Base-by-base conservation (phyloP, 495 filamentous ascomycete genomes). In the Terfezia boudieri region DNA sequence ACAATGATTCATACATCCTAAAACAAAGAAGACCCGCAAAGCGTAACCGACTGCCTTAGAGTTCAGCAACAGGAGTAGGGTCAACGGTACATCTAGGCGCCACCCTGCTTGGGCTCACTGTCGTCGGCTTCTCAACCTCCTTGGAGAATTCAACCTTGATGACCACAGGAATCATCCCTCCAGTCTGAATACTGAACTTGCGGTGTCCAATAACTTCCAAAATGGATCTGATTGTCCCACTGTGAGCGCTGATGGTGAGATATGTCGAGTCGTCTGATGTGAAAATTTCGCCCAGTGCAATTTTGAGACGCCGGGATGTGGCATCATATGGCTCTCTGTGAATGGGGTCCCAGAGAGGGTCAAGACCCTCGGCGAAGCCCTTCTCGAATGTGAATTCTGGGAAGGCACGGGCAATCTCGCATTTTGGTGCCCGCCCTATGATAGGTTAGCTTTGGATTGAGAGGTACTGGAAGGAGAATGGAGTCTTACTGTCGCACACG, bases 131-230 rank as follows among this genome's bases (percentile, higher is more conserved):
- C 22, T 26, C 23, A 4, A 16, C 23, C 49, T 51, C 49, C 8
- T n/a, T 23, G 14, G 23, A 50, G 57, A 55, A 66, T 63, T 76
- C 68, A 0, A 77, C 80, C 60, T 72, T 74, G 9, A 85, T 73
- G 48, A 85, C 69, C 26, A 81, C 79, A 1, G 82, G 79, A 55
- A 86, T 83, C 8, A 82, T 73, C 49, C 77, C 79, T 12, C 82
- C 81, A 0, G 82, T 85, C 23, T 65, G 74, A 53, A 85, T 59
- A 5, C 66, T 66, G 58, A 85, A 86, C 9, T 54, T 23, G 16
- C 73, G 71, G 62, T 86, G 82, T 2, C 74, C 74, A 2, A 86
- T 57, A 0, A 74, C 73, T 49, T 61, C 43, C 43, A 64, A 53
- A 51, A 64, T 59, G 26, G 56, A 59, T 17, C n/a, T 51, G 54